Base-by-base conservation (phyloP, 257 asterid genomes). In the Orobanche coerulescens region DNA sequence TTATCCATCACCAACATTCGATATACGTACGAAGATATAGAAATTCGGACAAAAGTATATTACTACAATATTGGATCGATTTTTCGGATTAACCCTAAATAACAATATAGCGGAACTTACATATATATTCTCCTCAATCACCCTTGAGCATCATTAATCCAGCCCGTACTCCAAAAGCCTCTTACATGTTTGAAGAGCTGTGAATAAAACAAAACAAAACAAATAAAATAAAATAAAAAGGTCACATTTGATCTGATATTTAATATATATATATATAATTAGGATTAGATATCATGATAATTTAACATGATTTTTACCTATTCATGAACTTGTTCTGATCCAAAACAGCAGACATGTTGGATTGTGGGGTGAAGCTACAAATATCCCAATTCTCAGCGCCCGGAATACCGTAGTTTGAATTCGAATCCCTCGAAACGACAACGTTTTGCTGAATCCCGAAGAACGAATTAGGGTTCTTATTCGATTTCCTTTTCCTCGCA, bases 241-340 rank as follows among this genome's bases (percentile, higher is more conserved):
- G 15, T 62, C 58, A 62, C 10, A 5, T 13, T 48, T 40, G 5
- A 47, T 28, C 18, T 18, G 20, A 39, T 6, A 66, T 14, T n/a
- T n/a, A n/a, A 12, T 0, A 37, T 11, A 23, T 10, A 4, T 1
- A 30, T 25, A 36, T 1, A 51, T 51, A 24, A 23, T 4, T 50
- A 22, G 2, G 4, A 22, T 20, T 10, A 13, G 2, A 0, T 15
- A 2, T 1, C 15, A 64, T 49, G 34, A 19, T 13, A 16, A 23
- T 9, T 19, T 2, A 39, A 16, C 43, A 15, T 14, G 22, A 42
- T 48, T 16, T 10, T 70, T 76, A 87, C 94, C 88, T 82, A 62
- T 65, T 49, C 66, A 65, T 50, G 86, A 79, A 73, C 74, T 71
- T 70, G 72, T 75, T 76, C 64, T 74, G 81, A 72, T 76, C 78